Conservation (phyloP, 495 filamentous ascomycete genomes). For the Delitschia confertaspora region DNA sequence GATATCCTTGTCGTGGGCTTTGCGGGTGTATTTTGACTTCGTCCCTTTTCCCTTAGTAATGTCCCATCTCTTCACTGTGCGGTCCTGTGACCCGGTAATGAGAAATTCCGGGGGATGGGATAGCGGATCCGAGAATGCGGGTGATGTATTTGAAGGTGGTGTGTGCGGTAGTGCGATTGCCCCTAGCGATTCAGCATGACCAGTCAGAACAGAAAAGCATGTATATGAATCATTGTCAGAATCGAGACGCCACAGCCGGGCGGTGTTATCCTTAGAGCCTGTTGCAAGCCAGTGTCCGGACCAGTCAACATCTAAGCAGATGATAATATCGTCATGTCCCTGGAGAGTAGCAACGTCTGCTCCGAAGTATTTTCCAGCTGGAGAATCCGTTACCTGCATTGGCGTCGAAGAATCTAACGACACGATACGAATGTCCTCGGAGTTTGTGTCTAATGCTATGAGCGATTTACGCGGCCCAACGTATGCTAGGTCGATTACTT, state of each 20-base stretch:
- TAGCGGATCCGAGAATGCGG: constrained; percentile 56
- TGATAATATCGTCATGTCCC: constrained; percentile 90
- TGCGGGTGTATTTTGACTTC: constrained; percentile 59
- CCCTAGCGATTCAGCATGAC: constrained; percentile 91
- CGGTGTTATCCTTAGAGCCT: constrained; percentile 92
- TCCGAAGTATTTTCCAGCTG: constrained; percentile 55
- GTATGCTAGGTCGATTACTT: constrained; percentile 88
- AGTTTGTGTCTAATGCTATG: constrained; percentile 88
- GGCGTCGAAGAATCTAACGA: constrained; percentile 41
- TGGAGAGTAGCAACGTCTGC: constrained; percentile 76
- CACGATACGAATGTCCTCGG: constrained; percentile 82
- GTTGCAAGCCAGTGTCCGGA: constrained; percentile 95
- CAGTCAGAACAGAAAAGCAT: constrained; percentile 72
- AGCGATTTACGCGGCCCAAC: constrained; percentile 68
- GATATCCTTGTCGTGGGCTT: constrained; percentile 98
- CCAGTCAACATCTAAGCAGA: constrained; percentile 90
- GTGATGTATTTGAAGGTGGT: constrained; percentile 53
- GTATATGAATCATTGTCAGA: constrained; percentile 61
- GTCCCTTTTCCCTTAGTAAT: constrained; percentile 41
- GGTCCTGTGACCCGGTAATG: constrained; percentile 86
- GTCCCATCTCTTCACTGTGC: constrained; percentile 88
- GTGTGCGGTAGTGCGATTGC: constrained; percentile 73
- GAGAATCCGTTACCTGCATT: background rate
- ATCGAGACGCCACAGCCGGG: constrained; percentile 84
- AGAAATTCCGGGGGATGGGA: constrained; percentile 74